Base-by-base conservation (phyloP, 352 stramenopile genomes). In the Chrysophaeum taylorii region DNA sequence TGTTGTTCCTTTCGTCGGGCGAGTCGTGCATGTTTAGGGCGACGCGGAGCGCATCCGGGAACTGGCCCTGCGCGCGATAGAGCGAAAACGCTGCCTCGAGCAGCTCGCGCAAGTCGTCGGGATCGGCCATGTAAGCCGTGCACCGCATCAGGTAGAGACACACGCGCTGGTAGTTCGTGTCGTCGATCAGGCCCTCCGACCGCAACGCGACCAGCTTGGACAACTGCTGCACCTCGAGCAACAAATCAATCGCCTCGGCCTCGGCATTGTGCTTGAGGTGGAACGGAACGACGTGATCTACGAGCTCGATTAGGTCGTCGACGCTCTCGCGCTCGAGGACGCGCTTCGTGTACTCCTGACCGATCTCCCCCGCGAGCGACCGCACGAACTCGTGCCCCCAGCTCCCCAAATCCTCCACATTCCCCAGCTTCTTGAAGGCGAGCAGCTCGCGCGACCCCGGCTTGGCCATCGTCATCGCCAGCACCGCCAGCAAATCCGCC, bases 331-430 rank as follows among this genome's bases (percentile, higher is more conserved):
- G 31, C 0, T 74, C 70, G 33, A 73, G 63, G 48, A 70, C 43
- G 62, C 38, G 63, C 60, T 64, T 70, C 38, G 67, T 85, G 76
- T 92, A 94, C 74, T 93, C 89, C 79, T 98, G 87, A 33, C 94
- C 94, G 43, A 99, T 97, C 83, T 99, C 94, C 27, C 95, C 96
- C 7, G 93, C 89, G 60, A 99, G 80, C 62, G 89, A 95, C 5
- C 95, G 88, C 50, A 99, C 89, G 79, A 97, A 99, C 80, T 99
- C 96, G 80, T 99, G 94, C 54, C 94, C 96, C 96, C 96, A 99
- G 37, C 85, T 88, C 25, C 93, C 92, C 0, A 98, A 81, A 68
- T 94, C 85, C 31, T 97, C 86, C 53, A 80, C 85, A 73, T 93
- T 93, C 21, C 91, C 92, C 70, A 82, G 72, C 39, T 97, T 73